These are phyloP conservation scores for Tricharina praecox DNA, from an alignment of 495 filamentous ascomycete genomes.

Conservation along the genomic window DNA sequence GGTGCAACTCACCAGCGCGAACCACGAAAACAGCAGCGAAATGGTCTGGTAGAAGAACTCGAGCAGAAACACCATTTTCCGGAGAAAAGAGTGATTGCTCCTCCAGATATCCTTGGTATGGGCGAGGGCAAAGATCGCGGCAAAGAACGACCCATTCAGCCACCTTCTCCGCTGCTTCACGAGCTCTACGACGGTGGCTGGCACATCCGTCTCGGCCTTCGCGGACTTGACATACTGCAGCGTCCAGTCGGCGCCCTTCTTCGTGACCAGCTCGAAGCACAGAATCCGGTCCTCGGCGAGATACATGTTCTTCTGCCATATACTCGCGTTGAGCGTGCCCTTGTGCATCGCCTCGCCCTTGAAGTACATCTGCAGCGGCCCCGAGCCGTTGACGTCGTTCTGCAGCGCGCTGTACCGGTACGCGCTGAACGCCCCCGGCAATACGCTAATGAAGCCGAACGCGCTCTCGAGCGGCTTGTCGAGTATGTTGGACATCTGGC, in stretches of 20 bases:
- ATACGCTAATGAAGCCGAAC: slow-evolving; percentile 92
- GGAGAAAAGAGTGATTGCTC: slow-evolving; percentile 63
- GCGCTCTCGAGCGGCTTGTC: slow-evolving; percentile 94
- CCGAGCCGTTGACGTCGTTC: slow-evolving; percentile 40
- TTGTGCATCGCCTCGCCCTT: slow-evolving; percentile 96
- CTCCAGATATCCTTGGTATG: slow-evolving; percentile 34
- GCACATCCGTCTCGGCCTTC: slow-evolving; percentile 96
- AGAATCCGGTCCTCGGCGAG: slow-evolving; percentile 99
- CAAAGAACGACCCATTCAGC: slow-evolving; percentile 97
- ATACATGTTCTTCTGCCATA: slow-evolving; percentile 99
- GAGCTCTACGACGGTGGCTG: slow-evolving; percentile 88
- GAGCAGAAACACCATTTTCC: slow-evolving; percentile 70
- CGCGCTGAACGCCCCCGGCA: slow-evolving; percentile 95
- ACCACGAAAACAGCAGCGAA: slow-evolving; percentile 94
- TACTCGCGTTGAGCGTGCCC: slow-evolving; percentile 98
- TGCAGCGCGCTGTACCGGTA: slow-evolving; percentile 96
- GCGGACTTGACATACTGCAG: slow-evolving; percentile 94
- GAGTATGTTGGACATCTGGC: slow-evolving; percentile 67
- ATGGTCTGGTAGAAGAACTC: slow-evolving; percentile 83
- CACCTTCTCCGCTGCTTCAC: slow-evolving; percentile 94
- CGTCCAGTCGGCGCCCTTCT: slow-evolving; percentile 96
- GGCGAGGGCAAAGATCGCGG: slow-evolving; percentile 92
- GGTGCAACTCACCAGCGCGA: slow-evolving; percentile 35
- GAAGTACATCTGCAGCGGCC: slow-evolving; percentile 91
- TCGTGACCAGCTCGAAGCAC: slow-evolving; percentile 96